These are phyloP conservation scores for Penicillium goetzii DNA, from an alignment of 495 filamentous ascomycete genomes.

Conservation along the genomic window DNA sequence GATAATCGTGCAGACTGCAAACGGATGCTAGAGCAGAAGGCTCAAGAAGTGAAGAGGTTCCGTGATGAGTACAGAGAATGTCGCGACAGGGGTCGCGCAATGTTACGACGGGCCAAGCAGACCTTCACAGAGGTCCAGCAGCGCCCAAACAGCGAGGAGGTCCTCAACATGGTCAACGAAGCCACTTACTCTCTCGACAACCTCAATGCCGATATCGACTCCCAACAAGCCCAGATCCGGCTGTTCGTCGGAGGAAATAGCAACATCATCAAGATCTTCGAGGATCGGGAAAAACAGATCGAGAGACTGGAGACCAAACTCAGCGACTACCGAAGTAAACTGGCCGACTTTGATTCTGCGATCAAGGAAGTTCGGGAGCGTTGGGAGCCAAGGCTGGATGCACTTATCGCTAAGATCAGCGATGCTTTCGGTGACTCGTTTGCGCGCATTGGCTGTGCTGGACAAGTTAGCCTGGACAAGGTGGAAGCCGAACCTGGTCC, in stretches of 20 bases:
- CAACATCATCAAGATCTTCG: slow-evolving; percentile 75
- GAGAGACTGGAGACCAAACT: slow-evolving; percentile 56
- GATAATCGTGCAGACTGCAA: slow-evolving; percentile 63
- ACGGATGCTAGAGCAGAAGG: slow-evolving; percentile 53
- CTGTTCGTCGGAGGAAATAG: slow-evolving; percentile 80
- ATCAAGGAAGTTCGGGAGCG: slow-evolving; percentile 60
- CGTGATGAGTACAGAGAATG: slow-evolving; percentile 34
- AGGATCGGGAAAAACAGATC: slow-evolving; percentile 67
- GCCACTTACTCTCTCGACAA: slow-evolving; percentile 59
- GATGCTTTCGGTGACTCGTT: slow-evolving; percentile 90
- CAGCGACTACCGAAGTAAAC: slow-evolving; percentile 43
- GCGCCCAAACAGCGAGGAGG: slow-evolving; percentile 35
- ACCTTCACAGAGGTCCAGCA: slow-evolving; percentile 16
- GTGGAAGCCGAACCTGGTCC: slow-evolving; percentile 41
- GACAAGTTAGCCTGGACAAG: slow-evolving; percentile 74
- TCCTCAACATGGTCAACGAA: slow-evolving; percentile 35
- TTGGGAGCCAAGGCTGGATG: slow-evolving; percentile 88
- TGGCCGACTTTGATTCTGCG: slow-evolving; percentile 55
- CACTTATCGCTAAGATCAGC: slow-evolving; percentile 77
- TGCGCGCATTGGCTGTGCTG: slow-evolving; percentile 91
- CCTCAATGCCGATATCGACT: slow-evolving; percentile 73
- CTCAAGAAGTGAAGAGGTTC: slow-evolving; percentile 43
- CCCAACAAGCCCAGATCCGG: slow-evolving; percentile 72
- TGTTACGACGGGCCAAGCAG: slow-evolving; percentile 43
- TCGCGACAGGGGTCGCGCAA: slow-evolving; percentile 36